These are phyloP conservation scores for Jimgerdemannia flammicorona DNA, from an alignment of 192 early-diverging fungal genomes.

Conservation along the genomic window DNA sequence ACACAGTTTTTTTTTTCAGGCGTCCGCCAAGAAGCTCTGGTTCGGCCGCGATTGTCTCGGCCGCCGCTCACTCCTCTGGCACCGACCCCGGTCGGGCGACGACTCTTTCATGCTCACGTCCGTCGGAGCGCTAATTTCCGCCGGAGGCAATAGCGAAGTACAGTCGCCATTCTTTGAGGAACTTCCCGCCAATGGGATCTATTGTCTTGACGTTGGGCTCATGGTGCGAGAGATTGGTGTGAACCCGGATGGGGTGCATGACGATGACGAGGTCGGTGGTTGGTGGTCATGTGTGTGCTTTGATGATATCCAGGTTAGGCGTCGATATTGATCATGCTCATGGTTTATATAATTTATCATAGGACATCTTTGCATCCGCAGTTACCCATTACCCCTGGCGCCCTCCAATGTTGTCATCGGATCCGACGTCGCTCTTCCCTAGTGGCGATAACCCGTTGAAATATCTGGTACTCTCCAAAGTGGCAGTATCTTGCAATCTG, in stretches of 20 bases:
- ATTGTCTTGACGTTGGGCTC: conserved; percentile 53
- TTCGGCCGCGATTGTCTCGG: conserved; percentile 88
- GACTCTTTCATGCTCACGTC: conserved; percentile 43
- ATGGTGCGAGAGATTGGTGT: neutral
- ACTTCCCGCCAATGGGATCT: conserved; percentile 75
- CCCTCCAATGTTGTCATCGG: neutral
- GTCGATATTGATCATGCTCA: neutral
- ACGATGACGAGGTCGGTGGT: neutral
- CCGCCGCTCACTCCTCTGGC: conserved; percentile 73
- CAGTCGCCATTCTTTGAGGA: conserved; percentile 56
- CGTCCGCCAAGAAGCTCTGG: conserved; percentile 47
- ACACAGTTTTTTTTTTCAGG: conserved; percentile 15
- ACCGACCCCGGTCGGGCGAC: conserved; percentile 28
- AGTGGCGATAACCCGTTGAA: neutral
- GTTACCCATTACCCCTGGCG: neutral
- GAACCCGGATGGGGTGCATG: neutral
- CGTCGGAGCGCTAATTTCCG: conserved; percentile 28
- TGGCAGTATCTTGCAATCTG: neutral
- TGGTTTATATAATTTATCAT: neutral
- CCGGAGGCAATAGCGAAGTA: neutral
- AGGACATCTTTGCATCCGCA: neutral
- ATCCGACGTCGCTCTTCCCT: neutral
- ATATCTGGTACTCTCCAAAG: neutral
- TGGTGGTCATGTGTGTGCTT: neutral
- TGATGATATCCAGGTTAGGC: neutral